These are phyloP conservation scores for Amanita molliuscula DNA, from an alignment of 768 basidiomycete species.

Conservation along the genomic window DNA sequence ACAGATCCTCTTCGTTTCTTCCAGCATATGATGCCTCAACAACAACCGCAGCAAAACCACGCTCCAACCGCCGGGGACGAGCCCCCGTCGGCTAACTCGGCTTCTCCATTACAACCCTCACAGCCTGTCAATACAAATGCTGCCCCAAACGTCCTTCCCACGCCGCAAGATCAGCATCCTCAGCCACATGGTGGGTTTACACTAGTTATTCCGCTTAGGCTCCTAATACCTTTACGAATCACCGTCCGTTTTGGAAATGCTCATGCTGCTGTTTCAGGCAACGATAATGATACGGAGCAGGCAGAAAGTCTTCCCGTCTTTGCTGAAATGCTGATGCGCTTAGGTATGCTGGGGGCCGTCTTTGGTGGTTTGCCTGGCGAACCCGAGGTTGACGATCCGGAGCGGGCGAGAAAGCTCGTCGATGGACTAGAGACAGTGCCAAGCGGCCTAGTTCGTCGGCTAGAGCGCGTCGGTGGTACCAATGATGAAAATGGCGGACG, in stretches of 20 bases:
- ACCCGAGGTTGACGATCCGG: slow-evolving; percentile 48
- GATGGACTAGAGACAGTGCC: slow-evolving; percentile 59
- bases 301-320: neutral
- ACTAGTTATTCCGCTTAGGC: neutral
- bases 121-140: neutral
- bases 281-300: neutral
- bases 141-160: neutral
- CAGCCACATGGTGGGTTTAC: slow-evolving; percentile 5
- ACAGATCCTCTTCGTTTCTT: slow-evolving; percentile 11
- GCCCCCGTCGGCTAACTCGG: neutral
- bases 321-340: slow-evolving; percentile 10
- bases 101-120: neutral
- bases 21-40: slow-evolving; percentile 10
- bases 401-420: slow-evolving; percentile 53
- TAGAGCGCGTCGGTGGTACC: slow-evolving; percentile 41
- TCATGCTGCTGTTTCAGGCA: slow-evolving; percentile 5
- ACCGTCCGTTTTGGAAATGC: neutral
- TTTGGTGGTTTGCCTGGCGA: slow-evolving; percentile 17
- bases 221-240: neutral
- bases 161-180: neutral
- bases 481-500: slow-evolving; percentile 20
- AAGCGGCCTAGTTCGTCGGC: slow-evolving; percentile 49
- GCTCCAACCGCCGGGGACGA: neutral
- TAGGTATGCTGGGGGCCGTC: slow-evolving; percentile 13
- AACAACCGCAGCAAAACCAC: neutral